Evolutionary conservation across 1,284 basidiomycete genomes (phyloP), one percentile per base, ranked within the genome.

Genomic region (Malassezia nana): DNA sequence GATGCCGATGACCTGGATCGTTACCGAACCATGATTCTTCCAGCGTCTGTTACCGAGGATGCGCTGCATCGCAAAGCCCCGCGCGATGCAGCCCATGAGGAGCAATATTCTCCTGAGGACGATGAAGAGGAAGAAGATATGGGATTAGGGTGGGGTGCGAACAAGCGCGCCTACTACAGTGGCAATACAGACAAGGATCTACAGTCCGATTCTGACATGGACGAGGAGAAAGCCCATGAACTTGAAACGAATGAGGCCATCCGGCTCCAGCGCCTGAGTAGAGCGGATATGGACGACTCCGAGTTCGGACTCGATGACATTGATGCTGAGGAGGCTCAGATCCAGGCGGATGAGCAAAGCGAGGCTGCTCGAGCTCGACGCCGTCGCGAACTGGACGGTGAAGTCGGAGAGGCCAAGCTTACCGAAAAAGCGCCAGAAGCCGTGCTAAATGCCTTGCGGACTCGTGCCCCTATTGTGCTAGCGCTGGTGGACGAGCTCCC

Each of bases 231-330:
- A 41, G 64, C 60, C 5, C 57, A 64, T 18, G 63, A 87, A 66
- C 77, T 92, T 55, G 89, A 94, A 69, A 85, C 89, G 72, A 83
- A 85, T 67, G 90, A 95, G 75, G 87, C 86, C 6, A 83, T 78
- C 64, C 78, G 87, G 45, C 75, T 95, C 47, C 91, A 94, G 74
- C 76, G 78, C 24, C 87, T 86, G 75, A 78, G 81, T 32, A 79
- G 86, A 18, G 84, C 87, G 61, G 79, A 76, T 5, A 80, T 94
- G 79, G 76, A 69, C 1, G 86, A 87, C 47, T 82, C 81, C 8
- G 89, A 95, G 74, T 95, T 89, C 74, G 91, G 90, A 3, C 77
- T 94, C 42, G 82, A 80, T 29, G 86, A 87, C 24, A 59, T 69
- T n/a, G 62, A 63, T n/a, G 52, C 50, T 5, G 63, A 64, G 12